Evolutionary conservation across 768 basidiomycete genomes (phyloP).

Genomic region (Boletus tylopilopsis): DNA sequence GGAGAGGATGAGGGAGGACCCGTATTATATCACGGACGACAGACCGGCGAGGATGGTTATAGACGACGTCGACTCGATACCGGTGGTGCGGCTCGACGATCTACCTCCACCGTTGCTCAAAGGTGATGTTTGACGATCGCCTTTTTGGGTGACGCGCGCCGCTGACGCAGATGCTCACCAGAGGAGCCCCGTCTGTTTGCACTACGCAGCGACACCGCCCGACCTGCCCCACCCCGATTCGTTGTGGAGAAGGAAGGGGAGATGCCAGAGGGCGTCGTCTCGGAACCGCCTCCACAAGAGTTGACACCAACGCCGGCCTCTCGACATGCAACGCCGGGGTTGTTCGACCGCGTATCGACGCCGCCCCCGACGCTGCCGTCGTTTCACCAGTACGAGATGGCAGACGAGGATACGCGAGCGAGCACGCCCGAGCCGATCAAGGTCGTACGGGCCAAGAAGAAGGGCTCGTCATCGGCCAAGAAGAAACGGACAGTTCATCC

Average conservation of each 20-base stretch:
- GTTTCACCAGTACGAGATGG: slow-evolving; percentile 54
- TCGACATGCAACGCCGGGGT: slow-evolving; percentile 20
- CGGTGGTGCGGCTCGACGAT: slow-evolving; percentile 79
- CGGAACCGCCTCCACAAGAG: slow-evolving; percentile 17
- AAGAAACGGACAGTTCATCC: slow-evolving; percentile 57
- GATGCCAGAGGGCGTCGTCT: slow-evolving; percentile 65
- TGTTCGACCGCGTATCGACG: slow-evolving; percentile 33
- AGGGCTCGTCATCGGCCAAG: slow-evolving; percentile 44
- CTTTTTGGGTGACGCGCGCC: neutral
- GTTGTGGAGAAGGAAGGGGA: slow-evolving; percentile 78
- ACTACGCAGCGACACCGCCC: slow-evolving; percentile 39
- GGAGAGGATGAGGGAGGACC: slow-evolving; percentile 79
- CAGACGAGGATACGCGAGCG: slow-evolving; percentile 43
- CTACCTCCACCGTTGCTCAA: slow-evolving; percentile 48
- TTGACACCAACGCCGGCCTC: slow-evolving; percentile 28
- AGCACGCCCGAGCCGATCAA: slow-evolving; percentile 69
- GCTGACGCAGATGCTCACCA: slow-evolving; percentile 30
- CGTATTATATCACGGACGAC: slow-evolving; percentile 84
- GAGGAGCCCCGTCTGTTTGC: slow-evolving; percentile 42
- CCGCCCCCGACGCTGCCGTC: slow-evolving; percentile 34
- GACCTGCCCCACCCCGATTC: slow-evolving; percentile 45
- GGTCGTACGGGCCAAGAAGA: slow-evolving; percentile 71
- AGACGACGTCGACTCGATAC: slow-evolving; percentile 87
- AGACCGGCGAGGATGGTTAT: slow-evolving; percentile 34
- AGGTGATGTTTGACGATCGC: slow-evolving; percentile 18